phyloP scores from a whole-genome alignment of 257 asterid genomes.

The Eucommia ulmoides region DNA sequence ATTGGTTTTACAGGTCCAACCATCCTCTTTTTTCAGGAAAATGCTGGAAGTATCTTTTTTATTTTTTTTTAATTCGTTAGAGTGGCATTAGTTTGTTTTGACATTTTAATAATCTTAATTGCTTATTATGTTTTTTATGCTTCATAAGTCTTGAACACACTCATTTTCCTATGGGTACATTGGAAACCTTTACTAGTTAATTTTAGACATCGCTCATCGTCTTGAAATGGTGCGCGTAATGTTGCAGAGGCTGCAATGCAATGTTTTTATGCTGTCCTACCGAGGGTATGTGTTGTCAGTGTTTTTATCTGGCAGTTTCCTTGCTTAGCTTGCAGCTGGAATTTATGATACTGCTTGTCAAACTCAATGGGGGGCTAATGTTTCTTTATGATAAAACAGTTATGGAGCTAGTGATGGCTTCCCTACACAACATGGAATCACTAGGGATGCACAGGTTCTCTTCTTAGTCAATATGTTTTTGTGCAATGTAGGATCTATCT shows the following conservation, averaged over 20 bases:
- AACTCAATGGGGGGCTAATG: slow-evolving; percentile 8
- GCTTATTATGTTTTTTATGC: background rate
- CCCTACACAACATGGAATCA: slow-evolving; percentile 92
- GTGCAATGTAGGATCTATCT: too few relatives aligned
- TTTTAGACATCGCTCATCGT: slow-evolving; percentile 90
- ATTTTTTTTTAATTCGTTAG: slow-evolving; percentile 1
- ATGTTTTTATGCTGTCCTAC: slow-evolving; percentile 96
- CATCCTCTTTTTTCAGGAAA: slow-evolving; percentile 94
- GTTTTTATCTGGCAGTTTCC: background rate
- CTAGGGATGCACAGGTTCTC: slow-evolving; percentile 88
- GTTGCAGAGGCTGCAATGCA: slow-evolving; percentile 85
- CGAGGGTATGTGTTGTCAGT: slow-evolving; percentile 53
- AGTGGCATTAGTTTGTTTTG: background rate
- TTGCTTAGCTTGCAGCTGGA: background rate
- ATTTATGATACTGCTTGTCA: slow-evolving; percentile 1
- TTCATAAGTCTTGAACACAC: background rate
- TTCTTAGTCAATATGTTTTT: slow-evolving; percentile 2
- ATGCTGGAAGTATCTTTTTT: slow-evolving; percentile 98
- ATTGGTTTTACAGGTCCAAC: slow-evolving; percentile 78
- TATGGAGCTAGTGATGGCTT: slow-evolving; percentile 97
- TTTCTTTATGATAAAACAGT: slow-evolving; percentile 30
- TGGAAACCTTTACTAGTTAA: slow-evolving; percentile 44
- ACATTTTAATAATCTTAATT: background rate
- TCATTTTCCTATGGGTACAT: slow-evolving; percentile 2
- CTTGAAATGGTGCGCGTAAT: slow-evolving; percentile 89